A percentile compares a stretch with the other conserved stretches of the same genome.
Conservation (phyloP, 306 rosid species). For the Rosa chinensis region DNA sequence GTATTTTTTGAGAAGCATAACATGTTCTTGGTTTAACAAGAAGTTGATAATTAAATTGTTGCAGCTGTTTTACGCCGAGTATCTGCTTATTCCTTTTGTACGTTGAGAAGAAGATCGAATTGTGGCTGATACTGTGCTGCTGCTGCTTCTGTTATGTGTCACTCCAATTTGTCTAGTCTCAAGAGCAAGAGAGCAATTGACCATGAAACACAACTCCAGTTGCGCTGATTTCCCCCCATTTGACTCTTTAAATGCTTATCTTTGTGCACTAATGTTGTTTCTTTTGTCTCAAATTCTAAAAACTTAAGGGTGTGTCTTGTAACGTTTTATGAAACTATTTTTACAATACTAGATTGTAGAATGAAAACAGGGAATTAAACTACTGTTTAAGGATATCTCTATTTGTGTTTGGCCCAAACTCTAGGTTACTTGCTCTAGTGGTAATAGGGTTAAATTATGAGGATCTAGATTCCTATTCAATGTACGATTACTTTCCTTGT, state of each 20-base stretch:
- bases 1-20: background rate
- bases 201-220: background rate
- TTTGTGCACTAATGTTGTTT: no score
- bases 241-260: background rate
- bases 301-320: no score
- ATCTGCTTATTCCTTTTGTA: conserved; percentile 26
- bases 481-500: no score
- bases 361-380: no score
- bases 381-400: no score
- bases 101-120: conserved; percentile 15
- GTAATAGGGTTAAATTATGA: no score
- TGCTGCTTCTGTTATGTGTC: background rate
- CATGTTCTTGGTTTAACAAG: background rate
- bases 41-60: background rate
- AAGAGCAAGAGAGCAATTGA: background rate
- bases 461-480: no score
- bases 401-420: no score
- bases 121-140: background rate
- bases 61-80: conserved; percentile 28
- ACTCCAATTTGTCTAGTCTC: background rate
- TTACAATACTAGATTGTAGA: no score
- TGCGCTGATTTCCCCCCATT: background rate
- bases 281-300: background rate
- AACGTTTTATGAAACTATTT: no score
- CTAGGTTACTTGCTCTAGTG: no score